A percentile compares a stretch with the other conserved stretches of the same genome.
These are phyloP conservation scores for Acacia acuminata DNA, from an alignment of 306 rosid genomes.

Conservation along the genomic window DNA sequence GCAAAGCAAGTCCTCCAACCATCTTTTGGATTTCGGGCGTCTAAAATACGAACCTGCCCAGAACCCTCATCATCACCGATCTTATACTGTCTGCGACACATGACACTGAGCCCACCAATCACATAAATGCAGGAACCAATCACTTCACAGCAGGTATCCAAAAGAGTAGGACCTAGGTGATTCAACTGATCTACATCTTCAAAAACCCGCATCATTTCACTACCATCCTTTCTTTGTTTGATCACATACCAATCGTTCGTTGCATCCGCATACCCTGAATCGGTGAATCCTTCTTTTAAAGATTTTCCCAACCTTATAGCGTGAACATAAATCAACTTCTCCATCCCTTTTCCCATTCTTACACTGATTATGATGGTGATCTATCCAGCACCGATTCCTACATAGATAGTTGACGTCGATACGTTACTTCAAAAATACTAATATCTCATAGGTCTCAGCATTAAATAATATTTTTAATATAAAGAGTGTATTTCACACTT, in stretches of 20 bases:
- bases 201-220: background rate
- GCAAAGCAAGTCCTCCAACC: background rate
- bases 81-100: too few species aligned
- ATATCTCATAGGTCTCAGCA: too few species aligned
- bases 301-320: background rate
- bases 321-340: too few species aligned
- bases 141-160: background rate
- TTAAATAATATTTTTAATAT: too few species aligned
- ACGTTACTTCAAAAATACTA: too few species aligned
- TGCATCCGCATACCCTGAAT: background rate
- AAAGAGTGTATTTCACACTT: too few species aligned
- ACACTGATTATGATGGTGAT: too few species aligned
- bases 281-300: too few species aligned
- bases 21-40: background rate
- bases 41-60: too few species aligned
- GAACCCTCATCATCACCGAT: background rate
- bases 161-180: background rate
- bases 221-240: background rate
- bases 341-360: too few species aligned
- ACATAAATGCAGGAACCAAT: background rate
- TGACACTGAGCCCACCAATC: background rate
- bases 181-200: background rate
- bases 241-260: background rate
- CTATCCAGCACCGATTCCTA: too few species aligned
- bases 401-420: too few species aligned